Conservation (phyloP, 2,329 filamentous ascomycete species). For the Dendrostoma leiphaemia region DNA sequence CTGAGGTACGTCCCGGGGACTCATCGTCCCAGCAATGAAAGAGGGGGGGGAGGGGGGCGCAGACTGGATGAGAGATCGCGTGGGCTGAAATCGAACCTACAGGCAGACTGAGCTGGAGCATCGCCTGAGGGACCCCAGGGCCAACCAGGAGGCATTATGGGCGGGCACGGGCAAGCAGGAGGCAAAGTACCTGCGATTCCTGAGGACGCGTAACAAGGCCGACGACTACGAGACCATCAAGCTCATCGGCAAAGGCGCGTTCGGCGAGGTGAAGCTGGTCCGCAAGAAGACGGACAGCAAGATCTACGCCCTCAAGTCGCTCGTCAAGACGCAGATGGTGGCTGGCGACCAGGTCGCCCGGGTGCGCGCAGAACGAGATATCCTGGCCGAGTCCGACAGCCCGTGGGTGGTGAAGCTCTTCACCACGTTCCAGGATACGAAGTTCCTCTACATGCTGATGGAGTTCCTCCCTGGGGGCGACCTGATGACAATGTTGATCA, state of each 20-base stretch:
- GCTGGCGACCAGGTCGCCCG: conserved; percentile 79
- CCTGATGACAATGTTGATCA: conserved; percentile 82
- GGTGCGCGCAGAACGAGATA: conserved; percentile 76
- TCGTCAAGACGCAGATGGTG: conserved; percentile 80
- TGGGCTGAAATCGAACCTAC: not conserved
- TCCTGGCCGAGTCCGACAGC: conserved; percentile 75
- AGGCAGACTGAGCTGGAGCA: conserved; percentile 70
- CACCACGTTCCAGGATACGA: conserved; percentile 75
- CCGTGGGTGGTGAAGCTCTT: conserved; percentile 79
- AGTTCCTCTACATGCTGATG: conserved; percentile 79
- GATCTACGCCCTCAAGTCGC: conserved; percentile 75
- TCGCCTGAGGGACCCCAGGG: conserved; percentile 34
- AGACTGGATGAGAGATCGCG: not conserved
- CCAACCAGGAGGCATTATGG: conserved; percentile 59
- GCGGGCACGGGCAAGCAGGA: conserved; percentile 45
- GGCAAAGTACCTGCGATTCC: conserved; percentile 69
- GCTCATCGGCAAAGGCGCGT: conserved; percentile 78
- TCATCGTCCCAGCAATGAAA: no score
- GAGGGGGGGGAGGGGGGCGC: no score
- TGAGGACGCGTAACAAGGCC: conserved; percentile 67
- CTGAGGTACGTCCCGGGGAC: conserved; percentile 57
- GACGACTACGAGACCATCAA: conserved; percentile 74
- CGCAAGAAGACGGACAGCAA: conserved; percentile 74
- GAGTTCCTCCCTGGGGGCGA: conserved; percentile 79
- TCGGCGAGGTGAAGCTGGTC: conserved; percentile 76